Evolutionary conservation across 768 basidiomycete genomes (phyloP), one percentile per base, ranked within the genome.

Genomic region (Russula emetica): DNA sequence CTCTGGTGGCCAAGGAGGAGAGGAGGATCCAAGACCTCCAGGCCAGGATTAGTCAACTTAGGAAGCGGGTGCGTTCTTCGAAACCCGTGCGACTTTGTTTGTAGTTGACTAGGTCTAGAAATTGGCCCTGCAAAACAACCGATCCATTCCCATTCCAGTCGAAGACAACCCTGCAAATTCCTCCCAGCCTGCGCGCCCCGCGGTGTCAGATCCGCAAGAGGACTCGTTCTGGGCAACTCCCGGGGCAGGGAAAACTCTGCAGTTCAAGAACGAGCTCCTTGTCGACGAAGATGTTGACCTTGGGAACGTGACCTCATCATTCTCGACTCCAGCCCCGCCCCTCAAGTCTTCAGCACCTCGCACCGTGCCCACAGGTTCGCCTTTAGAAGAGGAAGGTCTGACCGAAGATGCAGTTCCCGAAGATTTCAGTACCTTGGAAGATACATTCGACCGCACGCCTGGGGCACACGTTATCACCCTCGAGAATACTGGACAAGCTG

Each of bases 151-250:
- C 14, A 49, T 70, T 62, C 64, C 42, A 16, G 57, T 62, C 63
- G 67, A 66, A 62, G 44, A 62, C 70, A 26, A 71, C 66, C 63
- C 61, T 63, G 64, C 70, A 52, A 70, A 66, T 56, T 67, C 70
- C 54, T 69, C 69, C 24, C 66, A 18, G 32, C 55, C 58, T 54
- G 74, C 26, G 60, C 72, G 61, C 16, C 36, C 61, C 2, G 44
- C 61, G 13, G 45, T 55, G 1, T 58, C 67, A 6, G 77, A 73
- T 70, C 76, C 63, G 11, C 76, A 80, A 30, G 86, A 87, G 70
- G 80, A 84, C 42, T 78, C 77, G 47, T 85, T 87, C 70, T 88
- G 86, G 85, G 80, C 78, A 34, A 85, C 86, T 0, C 84, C 86
- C 8, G 76, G 73, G 40, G 79, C 79, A 1, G 81, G 79, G 16